phyloP scores from a whole-genome alignment of 768 basidiomycete genomes.

The Nevesoporus exiguus region DNA sequence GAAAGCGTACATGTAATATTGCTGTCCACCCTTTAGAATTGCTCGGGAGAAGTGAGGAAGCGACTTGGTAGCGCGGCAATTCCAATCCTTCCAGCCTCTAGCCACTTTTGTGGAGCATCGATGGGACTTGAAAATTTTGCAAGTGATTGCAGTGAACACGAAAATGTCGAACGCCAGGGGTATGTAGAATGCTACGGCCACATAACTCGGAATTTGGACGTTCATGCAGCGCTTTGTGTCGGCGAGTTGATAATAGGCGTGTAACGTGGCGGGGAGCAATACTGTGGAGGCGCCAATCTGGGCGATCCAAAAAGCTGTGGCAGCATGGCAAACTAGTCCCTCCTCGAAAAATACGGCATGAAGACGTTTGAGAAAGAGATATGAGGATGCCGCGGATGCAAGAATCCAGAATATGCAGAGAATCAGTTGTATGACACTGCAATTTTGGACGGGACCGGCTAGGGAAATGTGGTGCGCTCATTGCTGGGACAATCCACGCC shows the following conservation, averaged over 20 bases:
- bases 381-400: constrained; percentile 28
- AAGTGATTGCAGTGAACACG: constrained; percentile 35
- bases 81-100: constrained; percentile 15
- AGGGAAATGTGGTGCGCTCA: not conserved
- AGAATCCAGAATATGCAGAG: constrained; percentile 17
- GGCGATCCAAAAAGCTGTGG: constrained; percentile 34
- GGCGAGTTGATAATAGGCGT: constrained; percentile 28
- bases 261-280: constrained; percentile 25
- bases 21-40: constrained; percentile 37
- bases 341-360: constrained; percentile 33
- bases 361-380: constrained; percentile 39
- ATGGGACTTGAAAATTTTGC: constrained; percentile 25
- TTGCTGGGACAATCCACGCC: not conserved
- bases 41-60: constrained; percentile 34
- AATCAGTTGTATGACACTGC: constrained; percentile 16
- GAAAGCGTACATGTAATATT: constrained; percentile 35
- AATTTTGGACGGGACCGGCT: constrained; percentile 25
- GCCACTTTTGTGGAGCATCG: constrained; percentile 2
- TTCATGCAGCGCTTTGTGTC: constrained; percentile 34
- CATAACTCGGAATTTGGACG: constrained; percentile 19
- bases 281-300: constrained; percentile 25
- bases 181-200: constrained; percentile 26
- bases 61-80: constrained; percentile 20
- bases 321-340: constrained; percentile 15
- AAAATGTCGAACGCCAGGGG: constrained; percentile 32